These are phyloP conservation scores for Rubroshorea leprosula DNA, from an alignment of 345 rosid genomes.

Conservation along the genomic window DNA sequence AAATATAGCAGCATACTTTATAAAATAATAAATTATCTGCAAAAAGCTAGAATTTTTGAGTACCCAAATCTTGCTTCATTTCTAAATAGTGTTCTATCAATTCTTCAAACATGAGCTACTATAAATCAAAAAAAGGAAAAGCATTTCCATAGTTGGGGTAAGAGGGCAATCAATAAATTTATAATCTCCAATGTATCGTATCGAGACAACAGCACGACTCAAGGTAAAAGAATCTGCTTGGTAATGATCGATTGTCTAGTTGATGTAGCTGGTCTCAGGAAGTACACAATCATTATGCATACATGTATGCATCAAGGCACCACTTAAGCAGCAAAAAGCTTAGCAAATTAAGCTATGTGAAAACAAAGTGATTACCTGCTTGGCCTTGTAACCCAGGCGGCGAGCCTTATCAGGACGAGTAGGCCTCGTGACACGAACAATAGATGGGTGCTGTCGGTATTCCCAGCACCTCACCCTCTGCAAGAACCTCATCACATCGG, in stretches of 20 bases:
- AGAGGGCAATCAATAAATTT: not conserved
- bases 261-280: constrained; percentile 29
- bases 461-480: constrained; percentile 99
- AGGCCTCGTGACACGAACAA: constrained; percentile 78
- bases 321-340: constrained; percentile 24
- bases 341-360: not conserved
- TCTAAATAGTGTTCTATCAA: too few species aligned
- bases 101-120: too few species aligned
- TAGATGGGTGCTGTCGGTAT: constrained; percentile 90
- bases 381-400: constrained; percentile 93
- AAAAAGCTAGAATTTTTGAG: too few species aligned
- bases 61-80: too few species aligned
- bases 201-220: constrained; percentile 24
- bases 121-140: too few species aligned
- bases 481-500: constrained; percentile 95
- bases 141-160: too few species aligned
- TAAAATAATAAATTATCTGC: too few species aligned
- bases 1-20: too few species aligned
- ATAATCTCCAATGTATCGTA: constrained; percentile 11
- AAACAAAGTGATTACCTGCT: too few species aligned
- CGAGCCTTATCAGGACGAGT: constrained; percentile 99
- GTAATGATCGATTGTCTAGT: constrained; percentile 15
- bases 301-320: constrained; percentile 23
- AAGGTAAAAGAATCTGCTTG: constrained; percentile 12
- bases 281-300: constrained; percentile 28